phyloP scores from a whole-genome alignment of 2,329 filamentous ascomycete genomes.

The Sclerotinia sclerotiorum region DNA sequence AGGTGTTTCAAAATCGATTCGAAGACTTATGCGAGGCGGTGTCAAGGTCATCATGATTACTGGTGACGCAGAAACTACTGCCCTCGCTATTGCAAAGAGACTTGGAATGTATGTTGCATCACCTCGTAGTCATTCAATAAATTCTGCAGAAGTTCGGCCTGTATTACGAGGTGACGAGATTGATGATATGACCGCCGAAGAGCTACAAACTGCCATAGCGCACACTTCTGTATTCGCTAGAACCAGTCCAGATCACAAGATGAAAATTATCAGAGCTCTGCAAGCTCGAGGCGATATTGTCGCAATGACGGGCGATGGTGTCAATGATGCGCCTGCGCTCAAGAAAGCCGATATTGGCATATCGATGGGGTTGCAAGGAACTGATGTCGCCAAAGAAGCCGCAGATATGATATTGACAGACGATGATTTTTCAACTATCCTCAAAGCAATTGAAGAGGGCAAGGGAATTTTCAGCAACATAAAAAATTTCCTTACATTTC shows the following conservation, averaged over 20 bases:
- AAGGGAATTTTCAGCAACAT: conserved; percentile 99
- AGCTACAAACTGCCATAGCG: conserved; percentile 80
- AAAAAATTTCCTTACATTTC: conserved; percentile 98
- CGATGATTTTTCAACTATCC: conserved; percentile 87
- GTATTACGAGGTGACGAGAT: conserved; percentile 89
- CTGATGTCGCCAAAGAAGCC: conserved; percentile 94
- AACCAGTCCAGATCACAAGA: conserved; percentile 95
- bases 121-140: conserved; percentile 51
- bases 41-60: conserved; percentile 99
- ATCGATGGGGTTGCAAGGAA: conserved; percentile 91
- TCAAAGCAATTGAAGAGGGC: conserved; percentile 95
- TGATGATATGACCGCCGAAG: conserved; percentile 84
- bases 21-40: conserved; percentile 85
- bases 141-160: conserved; percentile 61
- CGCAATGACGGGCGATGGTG: conserved; percentile 97
- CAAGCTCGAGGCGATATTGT: conserved; percentile 94
- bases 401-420: conserved; percentile 92
- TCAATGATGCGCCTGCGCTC: conserved; percentile 93
- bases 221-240: conserved; percentile 93
- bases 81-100: conserved; percentile 88
- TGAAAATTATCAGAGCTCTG: conserved; percentile 91
- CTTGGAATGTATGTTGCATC: conserved; percentile 83
- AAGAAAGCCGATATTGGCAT: conserved; percentile 99
- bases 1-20: conserved; percentile 85
- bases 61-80: conserved; percentile 92